phyloP scores from a whole-genome alignment of 208 protist genomes.

The Acanthamoeba culbertsoni region DNA sequence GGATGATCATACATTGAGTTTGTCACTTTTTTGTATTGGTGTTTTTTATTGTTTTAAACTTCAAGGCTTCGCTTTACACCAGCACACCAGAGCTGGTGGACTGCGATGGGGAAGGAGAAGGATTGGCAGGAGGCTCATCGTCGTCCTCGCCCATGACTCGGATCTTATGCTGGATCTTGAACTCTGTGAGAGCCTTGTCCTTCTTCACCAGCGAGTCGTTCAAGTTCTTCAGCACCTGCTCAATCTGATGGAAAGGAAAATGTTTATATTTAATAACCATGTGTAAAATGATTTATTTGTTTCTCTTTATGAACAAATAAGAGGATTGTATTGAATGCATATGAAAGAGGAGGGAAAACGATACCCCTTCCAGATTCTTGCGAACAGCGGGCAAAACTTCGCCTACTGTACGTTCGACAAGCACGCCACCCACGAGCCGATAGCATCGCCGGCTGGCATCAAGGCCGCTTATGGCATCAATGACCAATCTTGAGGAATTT shows the following conservation, averaged over 20 bases:
- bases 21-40: not conserved
- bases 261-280: no score
- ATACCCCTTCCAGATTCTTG: constrained; percentile 80
- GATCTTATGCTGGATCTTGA: constrained; percentile 47
- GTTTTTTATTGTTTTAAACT: not conserved
- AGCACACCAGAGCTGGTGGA: constrained; percentile 7
- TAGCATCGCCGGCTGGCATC: constrained; percentile 92
- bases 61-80: not conserved
- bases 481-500: constrained; percentile 85
- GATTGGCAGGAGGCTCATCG: not conserved
- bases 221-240: constrained; percentile 20
- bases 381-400: constrained; percentile 94
- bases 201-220: not conserved
- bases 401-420: constrained; percentile 93
- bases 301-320: no score
- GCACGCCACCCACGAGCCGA: constrained; percentile 92
- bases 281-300: not conserved
- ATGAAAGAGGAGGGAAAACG: no score
- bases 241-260: not conserved
- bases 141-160: constrained; percentile 52
- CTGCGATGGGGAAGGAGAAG: no score
- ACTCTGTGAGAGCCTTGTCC: constrained; percentile 5
- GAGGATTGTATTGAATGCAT: no score
- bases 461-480: constrained; percentile 86
- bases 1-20: no score